Evolutionary conservation across 176 grass and related monocot species (phyloP).

Genomic region (Carex scoparia): DNA sequence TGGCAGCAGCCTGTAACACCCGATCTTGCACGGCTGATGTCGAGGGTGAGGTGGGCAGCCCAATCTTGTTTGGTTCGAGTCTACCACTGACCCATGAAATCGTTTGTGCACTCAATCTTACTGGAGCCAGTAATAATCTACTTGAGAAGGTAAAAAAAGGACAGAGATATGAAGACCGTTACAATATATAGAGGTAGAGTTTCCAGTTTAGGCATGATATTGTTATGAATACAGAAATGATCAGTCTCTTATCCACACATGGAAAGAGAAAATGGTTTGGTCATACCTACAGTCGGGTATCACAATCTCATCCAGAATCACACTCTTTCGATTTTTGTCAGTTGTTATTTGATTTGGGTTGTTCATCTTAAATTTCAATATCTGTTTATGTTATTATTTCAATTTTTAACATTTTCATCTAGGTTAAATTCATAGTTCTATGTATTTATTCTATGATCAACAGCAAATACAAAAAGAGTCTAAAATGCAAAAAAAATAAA

Average conservation of each 20-base stretch:
- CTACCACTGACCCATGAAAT: constrained; percentile 52
- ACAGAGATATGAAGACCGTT: background rate
- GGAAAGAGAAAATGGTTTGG: background rate
- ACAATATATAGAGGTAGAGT: background rate
- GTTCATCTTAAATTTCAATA: background rate
- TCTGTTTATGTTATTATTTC: background rate
- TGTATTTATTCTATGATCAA: background rate
- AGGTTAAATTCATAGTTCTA: background rate
- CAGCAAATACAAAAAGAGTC: background rate
- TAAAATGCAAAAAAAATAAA: background rate
- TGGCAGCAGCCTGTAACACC: constrained; percentile 81
- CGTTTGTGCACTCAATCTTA: constrained; percentile 53
- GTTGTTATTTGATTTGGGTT: background rate
- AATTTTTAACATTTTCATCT: background rate
- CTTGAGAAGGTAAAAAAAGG: background rate
- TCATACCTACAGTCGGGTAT: background rate
- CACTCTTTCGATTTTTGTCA: background rate
- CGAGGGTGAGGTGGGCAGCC: constrained; percentile 74
- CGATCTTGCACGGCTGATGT: constrained; percentile 85
- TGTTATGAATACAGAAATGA: background rate
- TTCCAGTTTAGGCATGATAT: background rate
- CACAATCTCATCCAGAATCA: background rate
- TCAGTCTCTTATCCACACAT: background rate
- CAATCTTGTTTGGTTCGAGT: constrained; percentile 79
- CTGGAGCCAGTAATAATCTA: constrained; percentile 64